Evolutionary conservation across 148 eudicot species (phyloP).

Genomic region (Polygonum aviculare): DNA sequence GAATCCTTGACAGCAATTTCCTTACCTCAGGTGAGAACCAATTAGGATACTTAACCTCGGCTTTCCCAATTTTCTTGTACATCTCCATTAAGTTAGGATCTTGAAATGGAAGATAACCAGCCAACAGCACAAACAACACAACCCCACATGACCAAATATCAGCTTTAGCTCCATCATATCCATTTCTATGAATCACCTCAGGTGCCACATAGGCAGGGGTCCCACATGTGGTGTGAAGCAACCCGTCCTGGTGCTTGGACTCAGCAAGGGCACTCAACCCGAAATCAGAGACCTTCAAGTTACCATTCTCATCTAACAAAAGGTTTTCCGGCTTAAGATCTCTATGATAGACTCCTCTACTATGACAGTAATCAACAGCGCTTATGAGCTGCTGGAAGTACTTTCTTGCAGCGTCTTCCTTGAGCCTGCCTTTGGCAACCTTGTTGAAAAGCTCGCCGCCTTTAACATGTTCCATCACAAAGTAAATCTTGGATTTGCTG

Average conservation of each 20-base stretch:
- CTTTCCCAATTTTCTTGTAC: conserved; percentile 46
- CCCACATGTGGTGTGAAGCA: conserved; percentile 22
- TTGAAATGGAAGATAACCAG: conserved; percentile 41
- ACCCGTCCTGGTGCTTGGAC: conserved; percentile 36
- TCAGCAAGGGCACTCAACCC: conserved; percentile 40
- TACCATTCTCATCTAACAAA: conserved; percentile 33
- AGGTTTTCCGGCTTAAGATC: conserved; percentile 49
- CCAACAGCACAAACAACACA: conserved; percentile 34
- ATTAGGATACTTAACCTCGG: conserved; percentile 33
- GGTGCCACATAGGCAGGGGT: conserved; percentile 14
- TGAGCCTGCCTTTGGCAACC: conserved; percentile 20
- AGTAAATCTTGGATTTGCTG: conserved; percentile 36
- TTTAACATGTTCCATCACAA: conserved; percentile 40
- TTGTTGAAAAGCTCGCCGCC: conserved; percentile 39
- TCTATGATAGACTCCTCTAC: conserved; percentile 46
- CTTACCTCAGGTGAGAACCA: conserved; percentile 33
- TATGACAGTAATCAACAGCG: conserved; percentile 49
- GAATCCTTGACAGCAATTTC: conserved; percentile 28
- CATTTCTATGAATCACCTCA: conserved; percentile 37
- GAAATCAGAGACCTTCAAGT: conserved; percentile 38
- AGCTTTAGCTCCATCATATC: conserved; percentile 46
- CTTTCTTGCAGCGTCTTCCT: conserved; percentile 32
- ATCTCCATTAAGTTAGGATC: conserved; percentile 43
- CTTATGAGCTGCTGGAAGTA: conserved; percentile 42
- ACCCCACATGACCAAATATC: conserved; percentile 56